phyloP scores from a whole-genome alignment of 495 filamentous ascomycete genomes.

The Penicillium lividum region DNA sequence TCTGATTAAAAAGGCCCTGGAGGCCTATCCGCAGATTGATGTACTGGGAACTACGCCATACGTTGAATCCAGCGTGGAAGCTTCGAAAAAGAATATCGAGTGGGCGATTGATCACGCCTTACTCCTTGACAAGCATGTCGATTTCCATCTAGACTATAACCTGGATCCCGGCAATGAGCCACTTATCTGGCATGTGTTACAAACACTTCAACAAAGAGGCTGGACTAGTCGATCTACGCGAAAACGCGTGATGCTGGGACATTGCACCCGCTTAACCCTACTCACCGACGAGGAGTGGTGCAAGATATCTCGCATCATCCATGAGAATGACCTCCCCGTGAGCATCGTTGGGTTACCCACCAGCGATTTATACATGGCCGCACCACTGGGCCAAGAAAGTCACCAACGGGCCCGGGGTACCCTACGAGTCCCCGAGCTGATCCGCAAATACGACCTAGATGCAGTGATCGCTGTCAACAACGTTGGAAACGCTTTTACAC shows the following conservation, averaged over 20 bases:
- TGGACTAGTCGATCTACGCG: slow-evolving; percentile 42
- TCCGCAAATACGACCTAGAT: slow-evolving; percentile 57
- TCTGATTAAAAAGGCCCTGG: slow-evolving; percentile 51
- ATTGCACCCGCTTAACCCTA: slow-evolving; percentile 68
- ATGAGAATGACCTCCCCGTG: slow-evolving; percentile 53
- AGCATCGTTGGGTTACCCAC: slow-evolving; percentile 72
- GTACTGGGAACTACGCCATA: slow-evolving; percentile 72
- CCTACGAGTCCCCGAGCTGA: slow-evolving; percentile 63
- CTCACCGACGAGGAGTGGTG: slow-evolving; percentile 52
- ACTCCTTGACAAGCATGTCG: slow-evolving; percentile 55
- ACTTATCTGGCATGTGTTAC: slow-evolving; percentile 54
- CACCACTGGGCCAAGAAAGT: slow-evolving; percentile 35
- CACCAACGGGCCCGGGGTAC: slow-evolving; percentile 55
- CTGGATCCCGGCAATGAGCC: slow-evolving; percentile 50
- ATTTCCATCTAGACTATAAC: slow-evolving; percentile 76
- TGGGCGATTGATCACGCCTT: slow-evolving; percentile 60
- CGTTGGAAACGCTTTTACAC: slow-evolving; percentile 77
- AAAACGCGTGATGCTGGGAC: slow-evolving; percentile 63
- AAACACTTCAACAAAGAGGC: slow-evolving; percentile 42
- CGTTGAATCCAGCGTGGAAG: slow-evolving; percentile 56
- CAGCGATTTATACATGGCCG: slow-evolving; percentile 76
- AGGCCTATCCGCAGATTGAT: slow-evolving; percentile 44
- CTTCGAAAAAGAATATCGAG: slow-evolving; percentile 58
- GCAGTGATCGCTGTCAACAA: slow-evolving; percentile 73
- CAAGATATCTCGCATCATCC: slow-evolving; percentile 45